A percentile compares a stretch with the other conserved stretches of the same genome.
Evolutionary conservation across 306 rosid genomes (phyloP).

Genomic region (Vigna mungo): DNA sequence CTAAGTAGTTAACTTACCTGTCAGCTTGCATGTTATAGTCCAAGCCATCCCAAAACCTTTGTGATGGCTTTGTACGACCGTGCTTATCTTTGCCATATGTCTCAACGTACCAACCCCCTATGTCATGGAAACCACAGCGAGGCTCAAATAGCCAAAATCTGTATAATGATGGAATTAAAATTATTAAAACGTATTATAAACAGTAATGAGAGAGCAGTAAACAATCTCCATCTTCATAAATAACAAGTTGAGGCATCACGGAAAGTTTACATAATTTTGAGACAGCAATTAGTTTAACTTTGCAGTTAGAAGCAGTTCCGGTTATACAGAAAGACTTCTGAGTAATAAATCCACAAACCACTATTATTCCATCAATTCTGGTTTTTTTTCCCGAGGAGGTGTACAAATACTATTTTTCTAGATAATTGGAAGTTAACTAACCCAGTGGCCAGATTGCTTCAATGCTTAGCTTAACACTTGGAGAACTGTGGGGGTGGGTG

Average conservation of each 20-base stretch:
- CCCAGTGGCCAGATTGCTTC: slow-evolving; percentile 1
- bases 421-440: slow-evolving; percentile 32
- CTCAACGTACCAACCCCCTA: slow-evolving; percentile 96
- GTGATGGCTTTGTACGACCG: slow-evolving; percentile 75
- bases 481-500: neutral
- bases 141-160: slow-evolving; percentile 99
- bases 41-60: slow-evolving; percentile 83
- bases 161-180: slow-evolving; percentile 47
- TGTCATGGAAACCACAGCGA: slow-evolving; percentile 93
- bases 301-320: slow-evolving; percentile 14
- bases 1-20: slow-evolving; percentile 53
- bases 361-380: slow-evolving; percentile 24
- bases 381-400: slow-evolving; percentile 17
- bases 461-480: slow-evolving; percentile 9
- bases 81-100: slow-evolving; percentile 86
- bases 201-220: slow-evolving; percentile 9
- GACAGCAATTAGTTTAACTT: neutral
- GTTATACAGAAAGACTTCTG: slow-evolving; percentile 15
- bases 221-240: slow-evolving; percentile 32
- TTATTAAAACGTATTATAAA: slow-evolving; percentile 23
- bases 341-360: slow-evolving; percentile 43
- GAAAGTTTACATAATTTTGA: slow-evolving; percentile 13
- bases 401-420: slow-evolving; percentile 26
- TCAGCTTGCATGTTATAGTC: slow-evolving; percentile 61
- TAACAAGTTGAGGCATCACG: slow-evolving; percentile 16